These are phyloP conservation scores for Quercus lobata DNA, from an alignment of 331 rosid genomes.

Conservation along the genomic window DNA sequence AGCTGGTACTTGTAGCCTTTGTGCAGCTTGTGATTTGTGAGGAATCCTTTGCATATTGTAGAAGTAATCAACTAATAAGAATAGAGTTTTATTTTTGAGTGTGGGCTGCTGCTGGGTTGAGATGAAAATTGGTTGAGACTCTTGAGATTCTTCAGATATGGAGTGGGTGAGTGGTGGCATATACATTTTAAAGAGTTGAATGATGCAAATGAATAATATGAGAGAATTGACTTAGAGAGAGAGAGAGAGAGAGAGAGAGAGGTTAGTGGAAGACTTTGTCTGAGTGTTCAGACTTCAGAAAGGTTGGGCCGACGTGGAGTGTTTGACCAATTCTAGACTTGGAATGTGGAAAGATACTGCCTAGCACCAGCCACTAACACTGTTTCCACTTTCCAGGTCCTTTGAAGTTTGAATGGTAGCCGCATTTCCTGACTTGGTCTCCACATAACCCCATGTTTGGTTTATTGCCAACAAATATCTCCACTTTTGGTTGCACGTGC, in stretches of 20 bases:
- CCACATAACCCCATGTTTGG: no score
- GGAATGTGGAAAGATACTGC: slow-evolving; percentile 10
- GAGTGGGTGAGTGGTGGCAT: no score
- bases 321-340: slow-evolving; percentile 24
- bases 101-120: not conserved
- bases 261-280: not conserved
- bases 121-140: not conserved
- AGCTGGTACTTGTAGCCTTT: slow-evolving; percentile 15
- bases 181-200: not conserved
- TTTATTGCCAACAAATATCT: no score
- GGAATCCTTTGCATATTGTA: slow-evolving; percentile 23
- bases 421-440: not conserved
- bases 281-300: not conserved
- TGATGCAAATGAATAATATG: not conserved
- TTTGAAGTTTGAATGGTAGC: not conserved
- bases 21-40: slow-evolving; percentile 9
- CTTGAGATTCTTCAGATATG: no score
- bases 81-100: not conserved
- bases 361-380: no score
- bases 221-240: no score
- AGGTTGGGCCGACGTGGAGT: slow-evolving; percentile 14
- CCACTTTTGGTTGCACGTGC: no score
- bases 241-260: no score
- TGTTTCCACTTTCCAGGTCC: not conserved
- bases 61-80: not conserved